phyloP scores from a whole-genome alignment of 495 filamentous ascomycete species.

The Tuber indicum region DNA sequence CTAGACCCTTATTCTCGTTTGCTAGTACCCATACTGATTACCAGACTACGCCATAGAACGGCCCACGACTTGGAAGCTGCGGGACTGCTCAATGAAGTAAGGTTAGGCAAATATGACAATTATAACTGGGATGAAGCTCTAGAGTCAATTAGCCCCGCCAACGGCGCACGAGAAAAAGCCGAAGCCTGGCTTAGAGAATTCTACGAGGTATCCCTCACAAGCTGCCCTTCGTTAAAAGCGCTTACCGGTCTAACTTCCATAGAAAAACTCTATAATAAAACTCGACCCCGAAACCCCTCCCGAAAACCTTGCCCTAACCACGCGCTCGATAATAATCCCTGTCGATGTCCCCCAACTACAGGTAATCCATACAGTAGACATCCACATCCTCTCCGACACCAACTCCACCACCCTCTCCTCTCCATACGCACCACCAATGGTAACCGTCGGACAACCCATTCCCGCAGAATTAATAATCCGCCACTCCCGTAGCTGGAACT shows the following conservation, averaged over 20 bases:
- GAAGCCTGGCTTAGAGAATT: constrained; percentile 35
- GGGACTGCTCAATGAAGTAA: constrained; percentile 49
- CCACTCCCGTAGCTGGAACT: constrained; percentile 76
- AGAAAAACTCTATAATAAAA: constrained; percentile 38
- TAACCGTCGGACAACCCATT: constrained; percentile 43
- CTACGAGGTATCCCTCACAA: constrained; percentile 27
- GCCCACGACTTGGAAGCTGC: constrained; percentile 56
- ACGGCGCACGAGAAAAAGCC: constrained; percentile 26
- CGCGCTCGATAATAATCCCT: constrained; percentile 56
- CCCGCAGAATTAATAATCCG: constrained; percentile 63
- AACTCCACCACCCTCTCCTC: constrained; percentile 39
- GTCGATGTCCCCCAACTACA: constrained; percentile 83
- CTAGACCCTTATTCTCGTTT: constrained; percentile 48
- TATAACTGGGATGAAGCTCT: constrained; percentile 41
- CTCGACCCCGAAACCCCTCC: constrained; percentile 8
- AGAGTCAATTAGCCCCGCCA: constrained; percentile 42
- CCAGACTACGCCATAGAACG: constrained; percentile 49
- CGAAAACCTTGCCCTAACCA: constrained; percentile 5
- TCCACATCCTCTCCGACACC: constrained; percentile 50
- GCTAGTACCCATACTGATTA: constrained; percentile 49
- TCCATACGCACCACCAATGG: constrained; percentile 39
- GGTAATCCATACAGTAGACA: constrained; percentile 75
- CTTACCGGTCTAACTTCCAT: not conserved
- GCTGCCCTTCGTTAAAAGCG: not conserved
- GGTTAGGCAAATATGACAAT: constrained; percentile 35